Base-by-base conservation (phyloP, 2,329 filamentous ascomycete genomes). In the Ophiostoma pallidulum region DNA sequence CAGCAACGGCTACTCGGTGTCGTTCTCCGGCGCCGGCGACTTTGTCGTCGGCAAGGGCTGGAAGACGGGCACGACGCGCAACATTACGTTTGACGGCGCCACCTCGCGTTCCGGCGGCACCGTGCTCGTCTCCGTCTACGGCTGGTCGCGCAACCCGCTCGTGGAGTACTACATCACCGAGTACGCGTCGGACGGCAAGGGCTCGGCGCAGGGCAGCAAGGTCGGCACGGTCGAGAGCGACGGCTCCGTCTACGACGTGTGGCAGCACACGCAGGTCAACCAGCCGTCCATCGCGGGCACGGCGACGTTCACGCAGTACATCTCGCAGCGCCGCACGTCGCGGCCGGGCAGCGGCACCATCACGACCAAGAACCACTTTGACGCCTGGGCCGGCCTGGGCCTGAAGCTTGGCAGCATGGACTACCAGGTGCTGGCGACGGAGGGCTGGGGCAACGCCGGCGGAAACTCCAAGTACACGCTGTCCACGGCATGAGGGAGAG, bases 31-130 rank as follows among this genome's bases (percentile, higher is more conserved):
- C 49, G 62, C 60, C 6, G 69, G 69, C 18, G 74, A 78, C 62
- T 75, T 78, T 48, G 74, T 77, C 36, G 73, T 68, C 52, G 77
- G 76, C 45, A 79, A 78, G 59, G 77, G 77, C 39, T 80, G 77
- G 76, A 69, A 65, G 45, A 69, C 71, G 29, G 77, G 75, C 39
- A 66, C 63, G 33, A 62, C 63, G 14, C 66, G 72, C 4, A 60
- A 54, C 55, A 59, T 63, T 54, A 57, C 55, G 36, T 63, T 60
- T 53, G 47, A 43, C 41, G 60, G 60, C 36, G 49, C 49, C 18
- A 61, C 58, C 1, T 49, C 50, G 12, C 47, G 39, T 4, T 50
- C 54, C 5, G 31, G 49, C 4, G 60, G 61, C 46, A 62, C 58
- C 14, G 60, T 60, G 32, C 60, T 63, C 37, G 57, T 65, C 39